Conservation (phyloP, 805 yeast genomes). For the Spencermartinsiella europaea region DNA sequence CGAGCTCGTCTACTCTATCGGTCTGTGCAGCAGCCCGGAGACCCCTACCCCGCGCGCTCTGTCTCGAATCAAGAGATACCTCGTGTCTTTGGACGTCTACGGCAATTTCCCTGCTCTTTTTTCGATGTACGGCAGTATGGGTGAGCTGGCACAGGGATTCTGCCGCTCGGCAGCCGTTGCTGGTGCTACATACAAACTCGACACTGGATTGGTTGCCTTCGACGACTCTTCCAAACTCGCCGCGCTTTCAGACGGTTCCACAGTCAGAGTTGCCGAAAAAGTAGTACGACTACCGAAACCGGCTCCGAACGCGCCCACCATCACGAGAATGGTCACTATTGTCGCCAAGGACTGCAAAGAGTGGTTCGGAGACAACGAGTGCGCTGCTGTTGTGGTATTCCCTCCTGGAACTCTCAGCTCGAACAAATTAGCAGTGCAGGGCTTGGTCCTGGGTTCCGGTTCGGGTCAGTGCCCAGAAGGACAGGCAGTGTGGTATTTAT, state of each 20-base stretch:
- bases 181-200: constrained; percentile 87
- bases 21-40: constrained; percentile 58
- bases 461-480: constrained; percentile 84
- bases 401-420: constrained; percentile 75
- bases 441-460: constrained; percentile 79
- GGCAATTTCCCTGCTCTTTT: constrained; percentile 91
- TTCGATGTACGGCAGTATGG: constrained; percentile 93
- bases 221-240: constrained; percentile 68
- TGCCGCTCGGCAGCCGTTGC: constrained; percentile 98
- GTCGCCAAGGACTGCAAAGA: constrained; percentile 84
- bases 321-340: constrained; percentile 72
- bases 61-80: constrained; percentile 74
- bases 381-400: constrained; percentile 83
- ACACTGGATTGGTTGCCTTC: constrained; percentile 57
- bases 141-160: constrained; percentile 93
- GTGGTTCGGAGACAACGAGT: constrained; percentile 86
- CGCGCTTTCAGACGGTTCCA: constrained; percentile 56
- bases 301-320: constrained; percentile 27
- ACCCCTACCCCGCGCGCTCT: constrained; percentile 71
- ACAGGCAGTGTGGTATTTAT: constrained; percentile 85
- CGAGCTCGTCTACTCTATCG: constrained; percentile 83
- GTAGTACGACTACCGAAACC: constrained; percentile 41
- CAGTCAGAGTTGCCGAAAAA: constrained; percentile 71
- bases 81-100: constrained; percentile 81
- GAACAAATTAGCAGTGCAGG: constrained; percentile 77